A percentile compares a stretch with the other conserved stretches of the same genome.
phyloP scores from a whole-genome alignment of 495 filamentous ascomycete genomes.

The Penicillium cosmopolitanum region DNA sequence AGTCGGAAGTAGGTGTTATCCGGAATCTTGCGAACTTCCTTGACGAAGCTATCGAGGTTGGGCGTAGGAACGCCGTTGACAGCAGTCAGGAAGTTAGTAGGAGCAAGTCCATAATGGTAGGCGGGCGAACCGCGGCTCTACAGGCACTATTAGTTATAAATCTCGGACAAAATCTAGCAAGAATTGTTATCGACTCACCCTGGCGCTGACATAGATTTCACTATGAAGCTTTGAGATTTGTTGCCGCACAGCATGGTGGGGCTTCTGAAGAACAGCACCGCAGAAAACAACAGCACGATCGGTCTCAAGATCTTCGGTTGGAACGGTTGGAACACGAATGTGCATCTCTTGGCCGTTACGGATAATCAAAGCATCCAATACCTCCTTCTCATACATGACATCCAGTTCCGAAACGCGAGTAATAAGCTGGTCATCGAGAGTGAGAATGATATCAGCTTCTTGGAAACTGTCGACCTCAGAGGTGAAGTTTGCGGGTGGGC shows the following conservation, averaged over 20 bases:
- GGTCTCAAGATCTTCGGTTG: conserved; percentile 90
- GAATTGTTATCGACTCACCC: conserved; percentile 51
- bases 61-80: conserved; percentile 87
- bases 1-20: conserved; percentile 98
- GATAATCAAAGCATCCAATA: conserved; percentile 84
- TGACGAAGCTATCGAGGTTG: conserved; percentile 77
- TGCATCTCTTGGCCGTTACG: conserved; percentile 78
- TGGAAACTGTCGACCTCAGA: conserved; percentile 56
- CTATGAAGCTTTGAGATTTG: conserved; percentile 96
- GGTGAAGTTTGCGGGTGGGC: conserved; percentile 55
- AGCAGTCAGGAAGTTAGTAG: conserved; percentile 95
- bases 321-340: conserved; percentile 81
- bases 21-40: conserved; percentile 79
- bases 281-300: conserved; percentile 91
- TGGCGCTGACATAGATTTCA: conserved; percentile 92
- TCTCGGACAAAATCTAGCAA: background rate
- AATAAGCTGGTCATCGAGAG: conserved; percentile 87
- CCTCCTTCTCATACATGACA: conserved; percentile 90
- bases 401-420: conserved; percentile 92
- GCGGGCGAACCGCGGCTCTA: conserved; percentile 78
- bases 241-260: conserved; percentile 94
- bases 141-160: conserved; percentile 16
- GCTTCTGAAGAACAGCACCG: conserved; percentile 88
- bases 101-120: conserved; percentile 89
- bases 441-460: conserved; percentile 93